Percentiles rank a stretch among this genome's conserved stretches.
Conservation (phyloP, 164 flowering plant genomes). For the Sedum album region DNA sequence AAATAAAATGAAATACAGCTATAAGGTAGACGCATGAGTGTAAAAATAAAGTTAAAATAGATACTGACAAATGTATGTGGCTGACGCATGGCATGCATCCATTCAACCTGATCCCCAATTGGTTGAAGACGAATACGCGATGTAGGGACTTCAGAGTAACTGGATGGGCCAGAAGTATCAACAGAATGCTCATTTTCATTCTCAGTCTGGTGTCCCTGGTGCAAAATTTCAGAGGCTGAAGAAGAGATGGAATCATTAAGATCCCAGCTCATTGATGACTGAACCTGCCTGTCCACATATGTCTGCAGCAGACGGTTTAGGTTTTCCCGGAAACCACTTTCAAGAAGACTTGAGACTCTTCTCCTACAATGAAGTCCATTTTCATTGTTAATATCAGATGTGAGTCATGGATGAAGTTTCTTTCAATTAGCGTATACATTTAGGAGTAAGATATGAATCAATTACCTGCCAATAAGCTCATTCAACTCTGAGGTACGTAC, state of each 20-base stretch:
- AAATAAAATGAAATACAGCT: too few species aligned
- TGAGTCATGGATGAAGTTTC: conserved; percentile 28
- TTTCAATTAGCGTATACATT: too few species aligned
- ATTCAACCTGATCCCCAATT: conserved; percentile 42
- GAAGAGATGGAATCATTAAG: conserved; percentile 29
- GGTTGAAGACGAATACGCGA: conserved; percentile 37
- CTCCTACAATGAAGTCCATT: conserved; percentile 63
- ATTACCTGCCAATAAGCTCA: background rate
- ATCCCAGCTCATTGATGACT: conserved; percentile 60
- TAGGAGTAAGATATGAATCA: conserved; percentile 17
- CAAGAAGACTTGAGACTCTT: conserved; percentile 87
- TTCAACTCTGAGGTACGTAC: conserved; percentile 22
- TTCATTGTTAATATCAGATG: conserved; percentile 50
- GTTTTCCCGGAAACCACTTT: conserved; percentile 81
- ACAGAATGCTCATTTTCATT: conserved; percentile 28
- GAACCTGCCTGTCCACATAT: conserved; percentile 76
- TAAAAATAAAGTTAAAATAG: too few species aligned
- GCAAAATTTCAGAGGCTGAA: conserved; percentile 32
- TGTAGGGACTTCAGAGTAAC: conserved; percentile 24
- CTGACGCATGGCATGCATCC: conserved; percentile 31
- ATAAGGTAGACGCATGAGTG: too few species aligned
- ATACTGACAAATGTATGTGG: conserved; percentile 48
- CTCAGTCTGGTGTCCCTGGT: conserved; percentile 35
- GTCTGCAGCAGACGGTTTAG: conserved; percentile 78
- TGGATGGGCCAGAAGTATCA: conserved; percentile 27